Base-by-base conservation (phyloP, 2,329 filamentous ascomycete species). In the Sporothrix luriei region DNA sequence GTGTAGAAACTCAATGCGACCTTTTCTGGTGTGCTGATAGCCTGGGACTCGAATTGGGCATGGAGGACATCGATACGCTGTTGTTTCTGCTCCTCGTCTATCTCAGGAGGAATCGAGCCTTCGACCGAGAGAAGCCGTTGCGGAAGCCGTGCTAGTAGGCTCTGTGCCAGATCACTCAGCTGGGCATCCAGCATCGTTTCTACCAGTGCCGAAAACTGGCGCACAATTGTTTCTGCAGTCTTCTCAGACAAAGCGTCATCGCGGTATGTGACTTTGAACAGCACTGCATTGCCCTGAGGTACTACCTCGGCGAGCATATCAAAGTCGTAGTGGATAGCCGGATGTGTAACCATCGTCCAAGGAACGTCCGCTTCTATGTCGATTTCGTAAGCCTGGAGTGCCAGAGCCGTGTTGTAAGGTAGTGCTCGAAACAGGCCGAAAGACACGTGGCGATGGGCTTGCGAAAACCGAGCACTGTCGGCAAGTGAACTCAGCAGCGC, bases 371-470 rank as follows among this genome's bases (percentile, higher is more conserved):
- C 49, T 1, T 68, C 54, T 2, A 51, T 24, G 1, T 66, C 48
- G 4, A 43, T 29, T 11, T 57, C 69, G 65, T 75, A 79, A 64
- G 77, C 76, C 66, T 80, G 79, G 19, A 78, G 76, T 10, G 77
- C 78, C 11, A 80, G 68, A 13, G 77, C 73, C 1, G 78, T 80
- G 55, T 80, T 77, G 72, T 79, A 80, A 9, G 77, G 78, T 21
- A 78, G 70, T 6, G 74, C 72, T 74, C 76, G 29, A 72, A 75
- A 51, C 48, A 76, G 46, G 68, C 74, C 71, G 77, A 73, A 74
- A 70, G 74, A 67, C 59, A 73, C 66, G 73, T 75, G 62, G 73
- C 74, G 68, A 72, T 78, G 48, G 69, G 75, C 69, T 65, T 73
- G 54, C 40, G 52, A 26, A 48, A 73, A 46, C 24, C 69, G 48